These are phyloP conservation scores for Pouteria glomerata DNA, from an alignment of 148 eudicot genomes.

Conservation along the genomic window DNA sequence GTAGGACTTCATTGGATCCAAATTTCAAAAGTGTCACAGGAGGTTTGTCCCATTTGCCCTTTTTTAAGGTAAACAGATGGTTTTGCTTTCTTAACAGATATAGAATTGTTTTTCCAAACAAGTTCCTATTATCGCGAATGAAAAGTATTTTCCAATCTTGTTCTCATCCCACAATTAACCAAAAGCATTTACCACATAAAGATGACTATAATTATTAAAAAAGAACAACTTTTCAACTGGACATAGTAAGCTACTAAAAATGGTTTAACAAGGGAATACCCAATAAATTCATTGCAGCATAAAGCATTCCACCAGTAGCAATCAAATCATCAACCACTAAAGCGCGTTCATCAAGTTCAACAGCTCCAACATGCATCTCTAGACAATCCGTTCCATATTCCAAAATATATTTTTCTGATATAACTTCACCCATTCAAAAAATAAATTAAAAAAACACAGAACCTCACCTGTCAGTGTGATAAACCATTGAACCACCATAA, in stretches of 20 bases:
- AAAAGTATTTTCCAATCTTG: neutral
- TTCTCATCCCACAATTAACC: too few relatives aligned
- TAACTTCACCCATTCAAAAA: constrained; percentile 56
- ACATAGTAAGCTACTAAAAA: neutral
- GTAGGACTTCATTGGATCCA: neutral
- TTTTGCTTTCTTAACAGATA: neutral
- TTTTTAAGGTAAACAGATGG: neutral
- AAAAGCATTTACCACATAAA: neutral
- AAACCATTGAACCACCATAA: neutral
- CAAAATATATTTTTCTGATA: constrained; percentile 63
- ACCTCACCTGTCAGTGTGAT: neutral
- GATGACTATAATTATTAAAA: neutral
- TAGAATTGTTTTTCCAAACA: neutral
- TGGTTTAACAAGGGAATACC: constrained; percentile 35
- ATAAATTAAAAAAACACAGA: neutral
- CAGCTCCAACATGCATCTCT: constrained; percentile 97
- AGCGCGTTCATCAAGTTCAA: constrained; percentile 69
- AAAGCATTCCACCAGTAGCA: constrained; percentile 89
- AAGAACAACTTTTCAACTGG: neutral
- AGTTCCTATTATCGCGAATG: neutral
- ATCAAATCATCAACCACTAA: constrained; percentile 82
- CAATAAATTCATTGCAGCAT: constrained; percentile 79
- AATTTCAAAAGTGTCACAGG: neutral
- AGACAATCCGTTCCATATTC: constrained; percentile 88
- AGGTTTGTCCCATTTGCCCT: too few relatives aligned